Conservation (phyloP, 2,329 filamentous ascomycete species). For the Colletotrichum sp. region DNA sequence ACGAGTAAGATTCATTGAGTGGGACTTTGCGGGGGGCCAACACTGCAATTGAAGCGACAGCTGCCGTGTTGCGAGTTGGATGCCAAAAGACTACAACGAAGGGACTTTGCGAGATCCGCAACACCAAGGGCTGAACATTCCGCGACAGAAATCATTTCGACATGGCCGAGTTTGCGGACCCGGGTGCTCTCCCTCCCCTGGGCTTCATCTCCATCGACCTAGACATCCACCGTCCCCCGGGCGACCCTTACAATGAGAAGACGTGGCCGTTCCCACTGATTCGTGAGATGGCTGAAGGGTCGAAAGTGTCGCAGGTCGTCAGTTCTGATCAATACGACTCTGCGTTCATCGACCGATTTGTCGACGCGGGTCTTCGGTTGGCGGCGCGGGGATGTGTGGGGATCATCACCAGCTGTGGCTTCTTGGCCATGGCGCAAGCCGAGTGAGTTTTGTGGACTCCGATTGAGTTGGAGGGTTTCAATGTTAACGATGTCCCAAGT, state of each 20-base stretch:
- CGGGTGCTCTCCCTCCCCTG: slow-evolving; percentile 25
- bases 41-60: neutral
- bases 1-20: neutral
- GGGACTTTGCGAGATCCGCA: neutral
- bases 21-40: neutral
- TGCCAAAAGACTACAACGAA: neutral
- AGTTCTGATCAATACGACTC: slow-evolving; percentile 32
- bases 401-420: slow-evolving; percentile 44
- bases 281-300: slow-evolving; percentile 34
- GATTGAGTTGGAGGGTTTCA: neutral
- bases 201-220: slow-evolving; percentile 41
- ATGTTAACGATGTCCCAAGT: slow-evolving; percentile 8
- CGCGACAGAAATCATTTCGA: neutral
- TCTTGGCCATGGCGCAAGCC: slow-evolving; percentile 39
- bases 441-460: slow-evolving; percentile 24
- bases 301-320: slow-evolving; percentile 30
- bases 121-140: neutral
- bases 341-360: slow-evolving; percentile 38
- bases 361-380: slow-evolving; percentile 35
- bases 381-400: slow-evolving; percentile 37
- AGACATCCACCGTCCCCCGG: slow-evolving; percentile 36
- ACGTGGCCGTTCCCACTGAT: slow-evolving; percentile 43
- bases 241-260: slow-evolving; percentile 37
- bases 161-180: neutral
- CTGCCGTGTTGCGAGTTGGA: neutral